These are phyloP conservation scores for Kondoa subrosea DNA, from an alignment of 768 basidiomycete genomes.

Conservation along the genomic window DNA sequence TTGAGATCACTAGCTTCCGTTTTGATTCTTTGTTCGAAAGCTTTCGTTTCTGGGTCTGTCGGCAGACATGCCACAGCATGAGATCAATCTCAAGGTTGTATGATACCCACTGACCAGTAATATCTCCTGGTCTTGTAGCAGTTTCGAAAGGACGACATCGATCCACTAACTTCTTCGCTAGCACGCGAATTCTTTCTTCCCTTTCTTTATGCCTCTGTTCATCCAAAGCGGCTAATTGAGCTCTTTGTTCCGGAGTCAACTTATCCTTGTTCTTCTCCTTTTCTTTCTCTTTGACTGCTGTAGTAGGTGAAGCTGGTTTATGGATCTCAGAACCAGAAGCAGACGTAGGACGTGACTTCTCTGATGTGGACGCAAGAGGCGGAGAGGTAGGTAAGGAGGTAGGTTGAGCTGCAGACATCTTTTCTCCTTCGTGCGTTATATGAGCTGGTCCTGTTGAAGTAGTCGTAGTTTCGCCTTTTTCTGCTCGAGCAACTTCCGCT, in stretches of 20 bases:
- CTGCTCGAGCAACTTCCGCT: constrained; percentile 33
- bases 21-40: constrained; percentile 58
- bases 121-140: constrained; percentile 36
- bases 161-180: constrained; percentile 66
- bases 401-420: constrained; percentile 28
- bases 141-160: constrained; percentile 78
- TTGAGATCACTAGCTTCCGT: constrained; percentile 87
- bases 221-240: constrained; percentile 66
- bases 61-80: no score
- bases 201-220: constrained; percentile 60
- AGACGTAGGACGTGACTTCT: constrained; percentile 21
- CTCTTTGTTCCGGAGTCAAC: constrained; percentile 63
- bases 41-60: constrained; percentile 65
- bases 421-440: constrained; percentile 26
- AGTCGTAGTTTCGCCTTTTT: not conserved
- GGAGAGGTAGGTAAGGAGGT: constrained; percentile 28
- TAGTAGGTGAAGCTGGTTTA: constrained; percentile 20
- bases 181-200: constrained; percentile 54
- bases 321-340: constrained; percentile 22
- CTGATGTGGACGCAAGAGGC: constrained; percentile 7
- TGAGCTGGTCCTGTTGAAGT: constrained; percentile 5
- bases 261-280: constrained; percentile 34
- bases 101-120: no score
- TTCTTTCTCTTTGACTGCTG: constrained; percentile 19
- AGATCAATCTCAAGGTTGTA: no score